phyloP scores from a whole-genome alignment of 768 basidiomycete species.

The Rhodotorula paludigena region DNA sequence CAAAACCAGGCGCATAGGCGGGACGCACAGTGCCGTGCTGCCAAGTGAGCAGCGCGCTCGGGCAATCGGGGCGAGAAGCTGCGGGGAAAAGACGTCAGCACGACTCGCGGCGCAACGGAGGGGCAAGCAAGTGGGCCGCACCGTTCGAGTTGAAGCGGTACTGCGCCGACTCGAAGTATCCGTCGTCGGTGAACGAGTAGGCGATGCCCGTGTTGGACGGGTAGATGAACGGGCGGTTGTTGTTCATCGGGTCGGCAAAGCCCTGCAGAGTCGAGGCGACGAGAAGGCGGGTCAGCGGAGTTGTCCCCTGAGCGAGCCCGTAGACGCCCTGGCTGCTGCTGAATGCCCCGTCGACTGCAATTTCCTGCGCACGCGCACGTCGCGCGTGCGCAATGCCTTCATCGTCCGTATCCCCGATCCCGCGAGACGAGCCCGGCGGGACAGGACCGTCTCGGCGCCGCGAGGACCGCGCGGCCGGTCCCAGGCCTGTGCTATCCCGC shows the following conservation, averaged over 20 bases:
- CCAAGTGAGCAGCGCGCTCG: slow-evolving; percentile 82
- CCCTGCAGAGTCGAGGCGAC: slow-evolving; percentile 51
- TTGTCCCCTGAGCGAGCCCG: too few species aligned
- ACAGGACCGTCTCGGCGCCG: too few species aligned
- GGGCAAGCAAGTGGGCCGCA: too few species aligned
- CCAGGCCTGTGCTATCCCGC: too few species aligned
- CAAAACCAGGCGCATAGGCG: fast-evolving
- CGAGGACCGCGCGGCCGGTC: too few species aligned
- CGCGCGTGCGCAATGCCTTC: too few species aligned
- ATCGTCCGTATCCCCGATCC: too few species aligned
- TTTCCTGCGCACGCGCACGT: too few species aligned
- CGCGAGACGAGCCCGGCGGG: too few species aligned
- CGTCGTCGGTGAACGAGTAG: slow-evolving; percentile 55
- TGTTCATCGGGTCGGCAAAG: slow-evolving; percentile 78
- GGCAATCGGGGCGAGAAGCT: slow-evolving; percentile 82
- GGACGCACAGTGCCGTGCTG: slow-evolving; percentile 63
- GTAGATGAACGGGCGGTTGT: slow-evolving; percentile 65
- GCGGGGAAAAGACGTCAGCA: background rate
- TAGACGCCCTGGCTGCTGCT: too few species aligned
- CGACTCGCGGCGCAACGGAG: too few species aligned
- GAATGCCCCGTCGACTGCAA: too few species aligned
- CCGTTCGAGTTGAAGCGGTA: slow-evolving; percentile 88
- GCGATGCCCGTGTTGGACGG: slow-evolving; percentile 77
- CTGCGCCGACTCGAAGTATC: slow-evolving; percentile 80
- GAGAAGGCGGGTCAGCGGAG: background rate